Evolutionary conservation across 495 filamentous ascomycete genomes (phyloP).

Genomic region (Corynascus novoguineensis): DNA sequence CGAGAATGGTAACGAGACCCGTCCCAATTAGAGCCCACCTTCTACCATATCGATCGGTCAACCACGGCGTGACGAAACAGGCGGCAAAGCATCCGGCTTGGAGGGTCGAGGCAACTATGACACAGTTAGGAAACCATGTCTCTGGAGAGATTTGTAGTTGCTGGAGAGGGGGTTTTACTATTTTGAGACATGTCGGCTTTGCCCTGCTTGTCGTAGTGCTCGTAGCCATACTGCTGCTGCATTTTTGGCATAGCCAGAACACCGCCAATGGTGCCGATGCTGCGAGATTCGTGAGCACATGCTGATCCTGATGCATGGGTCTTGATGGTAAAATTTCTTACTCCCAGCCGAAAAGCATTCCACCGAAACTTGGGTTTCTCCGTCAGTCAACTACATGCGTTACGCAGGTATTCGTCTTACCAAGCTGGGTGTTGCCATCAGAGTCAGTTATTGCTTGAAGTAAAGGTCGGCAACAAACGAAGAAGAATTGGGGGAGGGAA

Average conservation of each 20-base stretch:
- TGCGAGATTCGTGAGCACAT: background rate
- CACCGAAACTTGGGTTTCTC: slow-evolving; percentile 58
- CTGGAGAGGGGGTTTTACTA: background rate
- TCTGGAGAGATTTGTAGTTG: no score
- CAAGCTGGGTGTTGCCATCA: background rate
- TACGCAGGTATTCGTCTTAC: background rate
- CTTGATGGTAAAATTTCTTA: no score
- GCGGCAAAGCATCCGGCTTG: slow-evolving; percentile 62
- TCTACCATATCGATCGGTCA: slow-evolving; percentile 52
- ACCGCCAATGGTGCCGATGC: slow-evolving; percentile 44
- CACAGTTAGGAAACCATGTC: no score
- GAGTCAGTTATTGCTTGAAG: background rate
- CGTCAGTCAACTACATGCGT: background rate
- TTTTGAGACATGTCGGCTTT: slow-evolving; percentile 5
- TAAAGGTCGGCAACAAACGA: no score
- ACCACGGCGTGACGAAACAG: slow-evolving; percentile 47
- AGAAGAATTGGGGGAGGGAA: background rate
- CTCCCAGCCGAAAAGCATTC: slow-evolving; percentile 63
- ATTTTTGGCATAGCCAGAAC: slow-evolving; percentile 46
- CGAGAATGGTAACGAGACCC: slow-evolving; percentile 35
- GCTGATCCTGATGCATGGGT: no score
- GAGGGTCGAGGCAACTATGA: slow-evolving; percentile 55
- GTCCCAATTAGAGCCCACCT: slow-evolving; percentile 30
- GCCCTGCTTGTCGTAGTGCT: background rate
- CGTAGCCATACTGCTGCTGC: slow-evolving; percentile 27